phyloP scores from a whole-genome alignment of 371 early-diverging fungal species.

The Funneliformis caledonium region DNA sequence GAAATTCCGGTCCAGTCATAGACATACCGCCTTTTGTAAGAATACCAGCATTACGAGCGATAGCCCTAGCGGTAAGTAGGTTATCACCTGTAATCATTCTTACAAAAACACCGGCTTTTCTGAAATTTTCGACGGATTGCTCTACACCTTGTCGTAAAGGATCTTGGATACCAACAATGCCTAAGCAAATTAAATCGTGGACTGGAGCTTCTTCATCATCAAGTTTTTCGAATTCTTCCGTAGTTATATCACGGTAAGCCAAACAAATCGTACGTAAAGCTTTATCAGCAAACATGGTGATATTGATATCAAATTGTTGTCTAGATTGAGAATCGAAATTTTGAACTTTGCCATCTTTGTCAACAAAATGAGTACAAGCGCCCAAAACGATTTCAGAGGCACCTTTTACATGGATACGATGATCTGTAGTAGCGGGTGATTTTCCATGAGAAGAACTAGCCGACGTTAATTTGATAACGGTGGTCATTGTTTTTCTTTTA shows the following conservation, averaged over 20 bases:
- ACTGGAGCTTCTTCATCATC: slow-evolving; percentile 63
- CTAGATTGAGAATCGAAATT: slow-evolving; percentile 57
- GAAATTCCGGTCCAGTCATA: slow-evolving; percentile 89
- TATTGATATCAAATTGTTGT: slow-evolving; percentile 58
- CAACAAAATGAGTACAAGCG: slow-evolving; percentile 63
- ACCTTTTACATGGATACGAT: slow-evolving; percentile 76
- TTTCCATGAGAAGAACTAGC: slow-evolving; percentile 41
- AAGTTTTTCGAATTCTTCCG: slow-evolving; percentile 49
- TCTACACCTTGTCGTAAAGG: slow-evolving; percentile 89
- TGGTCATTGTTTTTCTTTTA: slow-evolving; percentile 82
- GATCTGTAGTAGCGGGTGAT: slow-evolving; percentile 49
- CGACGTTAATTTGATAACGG: slow-evolving; percentile 52
- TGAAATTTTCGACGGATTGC: slow-evolving; percentile 79
- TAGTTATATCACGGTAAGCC: slow-evolving; percentile 71
- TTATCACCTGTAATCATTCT: slow-evolving; percentile 99
- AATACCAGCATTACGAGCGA: slow-evolving; percentile 90
- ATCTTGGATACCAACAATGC: slow-evolving; percentile 92
- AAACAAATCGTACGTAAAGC: slow-evolving; percentile 90
- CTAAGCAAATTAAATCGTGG: slow-evolving; percentile 70
- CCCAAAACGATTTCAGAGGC: slow-evolving; percentile 85
- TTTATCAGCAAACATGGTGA: slow-evolving; percentile 77
- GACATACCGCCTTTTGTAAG: slow-evolving; percentile 81
- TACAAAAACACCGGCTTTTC: slow-evolving; percentile 90
- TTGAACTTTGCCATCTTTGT: slow-evolving; percentile 57
- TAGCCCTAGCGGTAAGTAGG: slow-evolving; percentile 84